These are phyloP conservation scores for Corynespora cassiicola DNA, from an alignment of 2,329 filamentous ascomycete species.

Conservation along the genomic window DNA sequence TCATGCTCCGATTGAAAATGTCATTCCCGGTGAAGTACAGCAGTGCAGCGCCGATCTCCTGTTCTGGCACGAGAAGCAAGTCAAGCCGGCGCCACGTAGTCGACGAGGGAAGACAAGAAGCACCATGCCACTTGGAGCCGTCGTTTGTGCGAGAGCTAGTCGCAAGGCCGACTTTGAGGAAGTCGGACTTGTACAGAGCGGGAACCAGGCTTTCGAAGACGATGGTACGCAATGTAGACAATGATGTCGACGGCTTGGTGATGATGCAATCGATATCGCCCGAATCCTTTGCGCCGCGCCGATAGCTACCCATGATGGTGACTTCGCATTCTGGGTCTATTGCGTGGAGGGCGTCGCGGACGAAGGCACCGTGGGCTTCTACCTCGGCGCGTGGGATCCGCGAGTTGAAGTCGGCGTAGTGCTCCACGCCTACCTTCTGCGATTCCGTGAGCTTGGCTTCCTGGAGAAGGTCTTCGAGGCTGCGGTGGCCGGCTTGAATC, in stretches of 20 bases:
- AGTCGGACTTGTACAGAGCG: constrained; percentile 64
- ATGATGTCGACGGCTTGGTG: constrained; percentile 67
- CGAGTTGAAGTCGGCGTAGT: constrained; percentile 78
- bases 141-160: constrained; percentile 56
- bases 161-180: constrained; percentile 75
- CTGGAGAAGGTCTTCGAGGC: constrained; percentile 73
- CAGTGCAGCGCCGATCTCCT: constrained; percentile 81
- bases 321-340: constrained; percentile 72
- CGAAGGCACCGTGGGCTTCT: constrained; percentile 69
- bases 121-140: constrained; percentile 88
- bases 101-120: constrained; percentile 70
- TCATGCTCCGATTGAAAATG: constrained; percentile 88
- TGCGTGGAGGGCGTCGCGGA: constrained; percentile 63
- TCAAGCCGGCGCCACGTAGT: constrained; percentile 80
- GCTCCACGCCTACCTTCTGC: constrained; percentile 78
- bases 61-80: constrained; percentile 79
- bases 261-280: constrained; percentile 88
- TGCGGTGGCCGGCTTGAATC: constrained; percentile 76
- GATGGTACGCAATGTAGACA: constrained; percentile 65
- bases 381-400: constrained; percentile 83
- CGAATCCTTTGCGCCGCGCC: constrained; percentile 75
- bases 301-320: constrained; percentile 83
- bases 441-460: constrained; percentile 68
- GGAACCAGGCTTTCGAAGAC: constrained; percentile 69
- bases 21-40: constrained; percentile 98